phyloP scores from a whole-genome alignment of 306 rosid species.

The Malus fusca region DNA sequence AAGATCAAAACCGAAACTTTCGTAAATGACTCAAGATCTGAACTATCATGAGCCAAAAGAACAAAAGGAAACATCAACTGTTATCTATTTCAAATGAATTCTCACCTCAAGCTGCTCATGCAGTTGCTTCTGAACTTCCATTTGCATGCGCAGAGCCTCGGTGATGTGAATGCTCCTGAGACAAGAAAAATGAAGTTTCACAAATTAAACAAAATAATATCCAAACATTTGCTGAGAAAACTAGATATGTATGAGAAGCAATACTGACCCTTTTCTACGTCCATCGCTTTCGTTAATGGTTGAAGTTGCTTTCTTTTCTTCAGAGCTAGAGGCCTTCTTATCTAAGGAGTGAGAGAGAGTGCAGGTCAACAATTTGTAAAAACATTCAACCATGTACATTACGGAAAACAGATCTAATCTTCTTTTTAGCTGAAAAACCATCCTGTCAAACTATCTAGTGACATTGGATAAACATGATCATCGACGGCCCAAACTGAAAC shows the following conservation, averaged over 20 bases:
- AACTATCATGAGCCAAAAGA: neutral
- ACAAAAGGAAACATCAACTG: neutral
- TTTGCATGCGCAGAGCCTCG: constrained; percentile 41
- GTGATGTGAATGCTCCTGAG: constrained; percentile 31
- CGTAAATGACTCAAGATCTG: neutral
- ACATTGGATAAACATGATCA: neutral
- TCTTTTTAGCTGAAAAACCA: neutral
- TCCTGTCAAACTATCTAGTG: neutral
- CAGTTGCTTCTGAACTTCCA: constrained; percentile 41
- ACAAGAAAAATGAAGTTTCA: neutral
- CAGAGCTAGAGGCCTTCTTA: constrained; percentile 26
- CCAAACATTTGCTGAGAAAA: neutral
- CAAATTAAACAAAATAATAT: neutral
- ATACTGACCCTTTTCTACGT: constrained; percentile 27
- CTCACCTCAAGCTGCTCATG: constrained; percentile 44
- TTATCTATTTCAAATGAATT: neutral
- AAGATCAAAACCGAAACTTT: neutral
- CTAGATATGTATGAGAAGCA: neutral
- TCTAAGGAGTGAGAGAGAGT: constrained; percentile 10
- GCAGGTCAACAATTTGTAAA: neutral
- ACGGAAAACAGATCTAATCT: neutral
- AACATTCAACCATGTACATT: neutral
- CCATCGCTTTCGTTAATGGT: constrained; percentile 16
- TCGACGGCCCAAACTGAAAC: neutral
- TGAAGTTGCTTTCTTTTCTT: constrained; percentile 28